phyloP scores from a whole-genome alignment of 257 asterid genomes.

The Solanum rostratum region DNA sequence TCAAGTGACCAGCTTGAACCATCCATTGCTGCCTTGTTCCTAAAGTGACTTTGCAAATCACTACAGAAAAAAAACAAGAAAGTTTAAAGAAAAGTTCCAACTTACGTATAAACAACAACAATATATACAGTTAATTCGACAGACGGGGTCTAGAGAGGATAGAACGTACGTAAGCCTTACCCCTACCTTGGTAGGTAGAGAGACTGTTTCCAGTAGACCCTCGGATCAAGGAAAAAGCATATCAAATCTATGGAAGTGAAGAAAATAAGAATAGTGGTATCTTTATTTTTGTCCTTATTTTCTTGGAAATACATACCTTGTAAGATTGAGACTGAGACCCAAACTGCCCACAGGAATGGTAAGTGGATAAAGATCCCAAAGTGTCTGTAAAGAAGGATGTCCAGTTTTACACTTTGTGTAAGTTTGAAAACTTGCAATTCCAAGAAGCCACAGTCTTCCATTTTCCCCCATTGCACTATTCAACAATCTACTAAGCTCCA shows the following conservation, averaged over 20 bases:
- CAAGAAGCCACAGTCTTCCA: slow-evolving; percentile 64
- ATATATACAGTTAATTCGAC: neutral
- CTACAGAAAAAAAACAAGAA: slow-evolving; percentile 8
- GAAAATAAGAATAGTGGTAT: neutral
- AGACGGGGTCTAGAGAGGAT: neutral
- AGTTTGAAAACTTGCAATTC: slow-evolving; percentile 51
- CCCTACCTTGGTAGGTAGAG: neutral
- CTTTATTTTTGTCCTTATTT: neutral
- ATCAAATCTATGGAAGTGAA: neutral
- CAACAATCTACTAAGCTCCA: slow-evolving; percentile 71
- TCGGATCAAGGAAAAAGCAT: neutral
- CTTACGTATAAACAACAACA: neutral
- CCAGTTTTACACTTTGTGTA: slow-evolving; percentile 63
- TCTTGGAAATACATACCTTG: slow-evolving; percentile 22
- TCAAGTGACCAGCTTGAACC: slow-evolving; percentile 26
- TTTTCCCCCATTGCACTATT: slow-evolving; percentile 38
- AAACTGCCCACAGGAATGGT: slow-evolving; percentile 40
- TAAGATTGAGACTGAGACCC: slow-evolving; percentile 57
- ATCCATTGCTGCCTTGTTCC: slow-evolving; percentile 33
- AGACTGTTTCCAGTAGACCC: neutral
- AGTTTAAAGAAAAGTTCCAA: neutral
- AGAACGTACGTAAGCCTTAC: neutral
- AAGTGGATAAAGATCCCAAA: slow-evolving; percentile 77
- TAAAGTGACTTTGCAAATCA: slow-evolving; percentile 29
- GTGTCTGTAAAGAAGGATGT: slow-evolving; percentile 63